Evolutionary conservation across 2,329 filamentous ascomycete species (phyloP).

Genomic region (Penicillium hesseltinei): DNA sequence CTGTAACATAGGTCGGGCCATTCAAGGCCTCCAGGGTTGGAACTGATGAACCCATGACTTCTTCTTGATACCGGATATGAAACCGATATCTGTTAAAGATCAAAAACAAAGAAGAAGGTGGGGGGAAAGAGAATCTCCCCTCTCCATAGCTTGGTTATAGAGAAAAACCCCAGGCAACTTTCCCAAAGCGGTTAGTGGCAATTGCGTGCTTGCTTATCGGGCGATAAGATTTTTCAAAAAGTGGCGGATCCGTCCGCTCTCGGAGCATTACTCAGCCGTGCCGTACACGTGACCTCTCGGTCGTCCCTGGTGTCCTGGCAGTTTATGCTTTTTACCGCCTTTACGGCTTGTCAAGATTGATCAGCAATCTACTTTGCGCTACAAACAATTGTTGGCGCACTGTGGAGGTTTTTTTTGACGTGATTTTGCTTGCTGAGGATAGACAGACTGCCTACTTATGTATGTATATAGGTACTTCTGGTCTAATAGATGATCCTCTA

Average conservation of each 20-base stretch:
- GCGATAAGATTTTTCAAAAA: conserved; percentile 10
- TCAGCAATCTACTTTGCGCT: too few species aligned
- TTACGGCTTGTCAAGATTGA: too few species aligned
- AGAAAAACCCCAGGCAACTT: conserved; percentile 29
- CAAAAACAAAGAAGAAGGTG: conserved; percentile 22
- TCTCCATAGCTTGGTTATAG: conserved; percentile 22
- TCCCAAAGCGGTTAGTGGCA: conserved; percentile 32
- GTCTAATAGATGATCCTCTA: too few species aligned
- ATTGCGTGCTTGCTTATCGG: conserved; percentile 38
- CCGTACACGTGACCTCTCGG: too few species aligned
- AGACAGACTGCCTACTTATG: too few species aligned
- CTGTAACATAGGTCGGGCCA: conserved; percentile 88
- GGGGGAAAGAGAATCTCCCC: conserved; percentile 22
- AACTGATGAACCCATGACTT: conserved; percentile 34
- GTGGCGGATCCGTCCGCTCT: conserved; percentile 7
- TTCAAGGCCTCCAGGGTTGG: conserved; percentile 61
- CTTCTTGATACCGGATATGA: conserved; percentile 25
- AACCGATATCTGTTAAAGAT: conserved; percentile 26
- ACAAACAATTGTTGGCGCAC: too few species aligned
- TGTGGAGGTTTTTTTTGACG: too few species aligned
- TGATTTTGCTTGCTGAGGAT: too few species aligned
- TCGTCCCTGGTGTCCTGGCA: too few species aligned
- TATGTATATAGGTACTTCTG: too few species aligned
- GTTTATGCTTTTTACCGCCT: too few species aligned
- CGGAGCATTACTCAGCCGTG: conserved; percentile 2